Evolutionary conservation across 1,284 basidiomycete genomes (phyloP).

Genomic region (Ceratobasidium sp.): DNA sequence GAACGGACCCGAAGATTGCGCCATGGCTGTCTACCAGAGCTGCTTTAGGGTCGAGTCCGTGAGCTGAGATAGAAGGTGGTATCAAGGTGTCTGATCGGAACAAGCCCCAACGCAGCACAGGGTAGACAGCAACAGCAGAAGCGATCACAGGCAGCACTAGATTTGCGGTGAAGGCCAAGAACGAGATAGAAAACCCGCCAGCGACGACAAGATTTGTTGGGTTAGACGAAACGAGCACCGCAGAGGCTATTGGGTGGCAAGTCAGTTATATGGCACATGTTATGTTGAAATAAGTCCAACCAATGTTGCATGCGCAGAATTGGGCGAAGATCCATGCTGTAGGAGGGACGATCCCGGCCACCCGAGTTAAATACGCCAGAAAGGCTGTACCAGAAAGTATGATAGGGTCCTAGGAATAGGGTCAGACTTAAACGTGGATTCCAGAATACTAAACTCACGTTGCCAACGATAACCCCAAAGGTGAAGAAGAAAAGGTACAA

Average conservation of each 20-base stretch:
- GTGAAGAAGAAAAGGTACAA: slow-evolving; percentile 86
- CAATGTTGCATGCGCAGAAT: slow-evolving; percentile 84
- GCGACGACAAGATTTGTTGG: slow-evolving; percentile 64
- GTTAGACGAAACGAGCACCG: slow-evolving; percentile 62
- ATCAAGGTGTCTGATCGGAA: slow-evolving; percentile 52
- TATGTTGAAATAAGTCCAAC: slow-evolving; percentile 69
- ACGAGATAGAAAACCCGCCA: slow-evolving; percentile 58
- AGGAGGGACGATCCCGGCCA: slow-evolving; percentile 71
- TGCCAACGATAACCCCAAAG: slow-evolving; percentile 86
- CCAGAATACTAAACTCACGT: slow-evolving; percentile 61
- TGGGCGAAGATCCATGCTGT: slow-evolving; percentile 77
- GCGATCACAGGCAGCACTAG: slow-evolving; percentile 50
- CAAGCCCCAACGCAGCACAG: slow-evolving; percentile 55
- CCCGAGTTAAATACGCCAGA: slow-evolving; percentile 86
- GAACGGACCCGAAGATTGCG: slow-evolving; percentile 63
- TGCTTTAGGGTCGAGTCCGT: slow-evolving; percentile 59
- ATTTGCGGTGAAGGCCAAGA: slow-evolving; percentile 51
- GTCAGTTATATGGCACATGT: slow-evolving; percentile 50
- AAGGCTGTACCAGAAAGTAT: slow-evolving; percentile 90
- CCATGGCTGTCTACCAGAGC: slow-evolving; percentile 66
- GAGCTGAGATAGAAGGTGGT: slow-evolving; percentile 34
- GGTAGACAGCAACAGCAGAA: slow-evolving; percentile 45
- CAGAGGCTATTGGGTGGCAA: slow-evolving; percentile 53
- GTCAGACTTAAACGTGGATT: neutral
- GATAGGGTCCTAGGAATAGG: slow-evolving; percentile 74